Base-by-base conservation (phyloP, 31 red algal species). In the Odonthalia washingtoniensis region DNA sequence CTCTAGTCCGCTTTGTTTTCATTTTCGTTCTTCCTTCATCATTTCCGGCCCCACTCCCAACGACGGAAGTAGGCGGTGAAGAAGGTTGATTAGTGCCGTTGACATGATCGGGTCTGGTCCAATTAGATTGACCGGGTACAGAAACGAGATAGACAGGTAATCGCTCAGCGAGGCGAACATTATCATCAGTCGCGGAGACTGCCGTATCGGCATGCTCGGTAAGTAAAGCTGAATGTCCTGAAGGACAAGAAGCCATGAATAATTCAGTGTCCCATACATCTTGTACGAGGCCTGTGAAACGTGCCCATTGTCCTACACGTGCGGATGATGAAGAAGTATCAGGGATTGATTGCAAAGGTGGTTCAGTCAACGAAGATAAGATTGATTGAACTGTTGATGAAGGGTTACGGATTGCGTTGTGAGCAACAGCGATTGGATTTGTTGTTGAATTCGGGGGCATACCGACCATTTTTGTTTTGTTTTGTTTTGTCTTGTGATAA, bases 261-360 rank as follows among this genome's bases (percentile, higher is more conserved):
- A 82, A 52, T 46, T 95, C 88, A 26, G 80, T 45, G 46, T 95
- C 93, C 82, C 82, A 90, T 1, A 95, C 82, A 73, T 95, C 93
- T 57, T 95, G 93, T 18, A 95, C 88, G 84, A 95, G 78, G 49
- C 79, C 88, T 61, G 74, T 87, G 84, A 75, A 91, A 53, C 68
- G 74, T 40, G 70, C 89, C 89, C 89, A 91, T 31, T 46, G 44
- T 61, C 81, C 89, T 5, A 74, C 26, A 31, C 37, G 67, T 35
- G 81, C 81, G 9, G 76, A 34, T 5, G 87, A 45, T 39, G 60
- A 46, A 30, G 60, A 65, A 45, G 82, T 70, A 31, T 42, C 43
- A 28, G 87, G 87, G 17, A 90, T 90, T 21, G 40, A 38, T 1
- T 61, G 18, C 33, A 82, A 40, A 5, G 77, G 87, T 40, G 87